Base-by-base conservation (phyloP, 1,284 basidiomycete genomes). In the Jaminaea rosea region DNA sequence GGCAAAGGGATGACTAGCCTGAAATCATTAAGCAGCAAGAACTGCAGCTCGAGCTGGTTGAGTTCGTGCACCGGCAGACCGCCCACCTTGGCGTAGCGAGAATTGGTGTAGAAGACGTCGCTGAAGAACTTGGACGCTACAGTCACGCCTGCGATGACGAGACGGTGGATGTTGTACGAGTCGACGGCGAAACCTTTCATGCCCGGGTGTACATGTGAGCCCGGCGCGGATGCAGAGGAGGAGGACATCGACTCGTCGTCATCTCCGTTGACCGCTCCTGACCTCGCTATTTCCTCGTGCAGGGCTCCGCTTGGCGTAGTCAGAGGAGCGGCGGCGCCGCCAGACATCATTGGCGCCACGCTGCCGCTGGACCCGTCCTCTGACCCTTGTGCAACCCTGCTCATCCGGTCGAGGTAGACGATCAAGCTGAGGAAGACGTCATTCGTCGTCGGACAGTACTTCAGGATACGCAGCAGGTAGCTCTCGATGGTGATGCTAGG, bases 21-120 rank as follows among this genome's bases (percentile, higher is more conserved):
- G 70, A 98, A 98, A 77, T 97, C 89, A 76, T 97, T 98, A 8
- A 98, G 80, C 8, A 97, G 83, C 3, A 98, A 79, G 74, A 98
- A 98, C 64, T 97, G 93, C 6, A 98, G 82, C 73, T 98, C 93
- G 49, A 98, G 84, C 72, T 93, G 89, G 73, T 98, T 97, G 44
- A 98, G 82, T 75, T 98, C 93, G 48, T 86, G 80, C 50, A 92
- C 84, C 0, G 93, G 93, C 1, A 98, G 81, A 23, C 93, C 93
- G 50, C 93, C 93, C 57, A 92, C 91, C 82, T 97, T 98, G 53
- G 93, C 93, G 74, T 98, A 98, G 31, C 93, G 81, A 26, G 92
- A 96, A 71, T 98, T 98, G n/a, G 93, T 97, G 77, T 98, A 97
- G 71, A 98, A 98, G 9, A 98, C 91, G 75, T 98, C 93, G 55